Evolutionary conservation across 345 rosid genomes (phyloP), one percentile per base, ranked within the genome.

Genomic region (Citrus unshiu): DNA sequence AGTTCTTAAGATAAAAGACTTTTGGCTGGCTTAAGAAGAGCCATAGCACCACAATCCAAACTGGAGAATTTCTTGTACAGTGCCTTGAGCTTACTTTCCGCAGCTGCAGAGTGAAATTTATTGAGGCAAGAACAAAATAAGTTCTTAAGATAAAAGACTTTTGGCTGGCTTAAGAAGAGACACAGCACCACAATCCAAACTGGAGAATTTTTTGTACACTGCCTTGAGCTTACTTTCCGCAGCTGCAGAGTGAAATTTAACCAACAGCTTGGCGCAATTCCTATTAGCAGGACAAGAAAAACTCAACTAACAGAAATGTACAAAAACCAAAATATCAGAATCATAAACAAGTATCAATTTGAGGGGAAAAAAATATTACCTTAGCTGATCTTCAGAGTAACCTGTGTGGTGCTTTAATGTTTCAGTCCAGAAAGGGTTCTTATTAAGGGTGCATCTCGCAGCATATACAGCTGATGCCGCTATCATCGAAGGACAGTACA

Each of bases 391-490:
- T 77, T 89, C 95, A 12, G 85, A 76, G 82, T 90, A 95, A 56
- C 97, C 93, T 0, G 98, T 91, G 80, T 93, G 87, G 70, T 88
- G 90, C 90, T 86, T 80, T 76, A 95, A 76, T 14, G 93, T 93
- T 64, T 89, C 89, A 21, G 83, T 92, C 98, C 98, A 95, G 62
- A 81, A 70, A 4, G 98, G 97, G n/a, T 70, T 79, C 81, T 82
- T 87, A 37, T 81, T 85, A 37, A 95, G 79, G 21, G 95, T 87
- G 82, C 93, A 87, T 35, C 95, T 88, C 16, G 98, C 97, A n/a
- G 93, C 94, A 87, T 91, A 95, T 24, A 95, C 98, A 39, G 95
- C 98, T 4, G 98, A 91, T 63, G 98, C 95, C 77, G 98, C 98
- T 19, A 95, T 77, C 88, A 89, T 64, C 0, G 98, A 92, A 5